Evolutionary conservation across 2,329 filamentous ascomycete genomes (phyloP), one percentile per base, ranked within the genome.

Genomic region (Fusarium subglutinans): DNA sequence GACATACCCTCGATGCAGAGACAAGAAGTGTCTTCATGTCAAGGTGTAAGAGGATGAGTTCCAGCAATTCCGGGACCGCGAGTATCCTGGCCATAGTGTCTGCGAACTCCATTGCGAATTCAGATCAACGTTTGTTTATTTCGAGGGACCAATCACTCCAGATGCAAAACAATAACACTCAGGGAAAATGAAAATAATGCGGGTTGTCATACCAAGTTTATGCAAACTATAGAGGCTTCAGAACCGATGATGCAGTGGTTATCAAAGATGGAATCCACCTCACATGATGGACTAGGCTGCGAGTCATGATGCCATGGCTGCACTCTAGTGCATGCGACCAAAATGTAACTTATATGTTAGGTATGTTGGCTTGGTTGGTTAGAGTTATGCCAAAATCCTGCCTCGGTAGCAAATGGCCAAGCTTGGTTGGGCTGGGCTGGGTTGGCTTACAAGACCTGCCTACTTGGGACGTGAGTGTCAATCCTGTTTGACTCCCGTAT

Each of bases 1-100:
- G 76, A 48, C 72, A 75, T 26, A 81, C 77, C 4, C 78, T 77
- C 11, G 63, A 63, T 28, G 68, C 76, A 12, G 77, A 77, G 12
- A 76, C 66, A 15, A 81, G 76, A 6, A 80, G 73, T 8, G 77
- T 78, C 18, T 66, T 65, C 68, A 78, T 76, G 66, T 80, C 78
- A 11, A 79, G 62, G 14, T 75, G 69, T 20, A 74, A 41, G 26
- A 81, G 58, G 37, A 80, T 77, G 38, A 72, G 70, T 50, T 81
- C 79, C 33, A 80, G 63, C 8, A 81, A 61, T 66, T 81, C 79
- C 12, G 77, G 71, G n/a, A 59, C 17, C 15, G 24, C 35, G 37
- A 65, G 37, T 26, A 65, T 70, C 4, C n/a, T 56, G 8, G 51
- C 22, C 54, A 48, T 38, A 18, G 10, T 33, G 13, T 41, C 43